Evolutionary conservation across 768 basidiomycete species (phyloP).

Genomic region (Boletus tylopilopsis): DNA sequence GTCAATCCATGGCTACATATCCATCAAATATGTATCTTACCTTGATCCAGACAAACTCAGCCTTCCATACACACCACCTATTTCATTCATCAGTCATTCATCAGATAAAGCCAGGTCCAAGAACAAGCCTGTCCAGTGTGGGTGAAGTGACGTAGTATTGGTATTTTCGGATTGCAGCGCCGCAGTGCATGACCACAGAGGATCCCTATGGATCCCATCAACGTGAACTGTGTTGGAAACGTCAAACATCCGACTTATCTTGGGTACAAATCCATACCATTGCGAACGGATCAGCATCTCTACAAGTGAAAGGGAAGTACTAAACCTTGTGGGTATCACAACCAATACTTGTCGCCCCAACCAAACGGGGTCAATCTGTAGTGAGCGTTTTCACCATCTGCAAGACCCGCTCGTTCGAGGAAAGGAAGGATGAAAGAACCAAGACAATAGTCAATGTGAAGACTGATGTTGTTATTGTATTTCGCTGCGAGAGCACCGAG

Average conservation of each 20-base stretch:
- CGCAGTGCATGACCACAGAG: slow-evolving; percentile 93
- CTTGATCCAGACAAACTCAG: slow-evolving; percentile 88
- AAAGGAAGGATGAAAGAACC: slow-evolving; percentile 94
- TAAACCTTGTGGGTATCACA: slow-evolving; percentile 92
- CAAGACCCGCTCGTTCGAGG: slow-evolving; percentile 73
- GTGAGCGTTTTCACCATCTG: slow-evolving; percentile 49
- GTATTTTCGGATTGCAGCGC: slow-evolving; percentile 66
- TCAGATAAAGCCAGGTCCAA: background rate
- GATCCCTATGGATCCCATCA: slow-evolving; percentile 53
- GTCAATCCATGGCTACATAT: background rate
- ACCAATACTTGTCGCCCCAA: slow-evolving; percentile 89
- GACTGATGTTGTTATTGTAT: slow-evolving; percentile 74
- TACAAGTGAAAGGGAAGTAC: background rate
- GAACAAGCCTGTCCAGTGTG: slow-evolving; percentile 68
- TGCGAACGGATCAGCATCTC: slow-evolving; percentile 1
- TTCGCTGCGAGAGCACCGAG: slow-evolving; percentile 71
- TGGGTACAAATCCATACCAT: slow-evolving; percentile 92
- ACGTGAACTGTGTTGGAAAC: background rate
- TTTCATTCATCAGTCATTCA: background rate
- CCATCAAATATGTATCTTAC: slow-evolving; percentile 37
- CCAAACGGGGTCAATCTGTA: slow-evolving; percentile 75
- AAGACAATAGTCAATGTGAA: slow-evolving; percentile 94
- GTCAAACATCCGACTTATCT: slow-evolving; percentile 43
- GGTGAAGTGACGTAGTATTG: slow-evolving; percentile 89
- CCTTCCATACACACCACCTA: slow-evolving; percentile 87